Evolutionary conservation across 495 filamentous ascomycete genomes (phyloP), one percentile per base, ranked within the genome.

Genomic region (Talaromyces ruber): DNA sequence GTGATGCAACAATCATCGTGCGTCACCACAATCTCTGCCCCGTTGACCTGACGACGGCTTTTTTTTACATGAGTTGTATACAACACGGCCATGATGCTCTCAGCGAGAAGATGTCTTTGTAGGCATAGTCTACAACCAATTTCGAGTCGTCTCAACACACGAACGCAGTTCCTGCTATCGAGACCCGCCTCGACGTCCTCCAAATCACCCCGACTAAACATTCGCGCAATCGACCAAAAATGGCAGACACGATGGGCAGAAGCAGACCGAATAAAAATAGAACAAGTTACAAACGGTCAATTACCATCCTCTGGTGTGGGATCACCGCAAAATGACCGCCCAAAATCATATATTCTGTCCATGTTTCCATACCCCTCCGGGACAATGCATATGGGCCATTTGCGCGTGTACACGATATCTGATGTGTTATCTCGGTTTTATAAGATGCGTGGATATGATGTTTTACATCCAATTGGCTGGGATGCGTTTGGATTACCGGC

Each of bases 341-440:
- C 79, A 16, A 86, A 84, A 65, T 87, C 83, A 66, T 96, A 93
- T 69, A 83, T 96, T 65, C 77, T 94, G 22, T 88, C 92, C 60
- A 96, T 96, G 92, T 96, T 96, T 67, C 92, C 92, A 2, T 96
- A 96, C 71, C 92, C 92, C 2, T 96, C 92, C 0, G 92, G 92
- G 8, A 86, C 86, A 28, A 81, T 96, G n/a, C 92, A 96, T 71
- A 85, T 96, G 67, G 92, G 92, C 16, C 92, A 96, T 71, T 78
- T 96, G 14, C 84, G 92, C 2, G 90, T 94, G 53, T 96, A 96
- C 77, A 93, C 92, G 18, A 93, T 96, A 62, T 89, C 91, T 39
- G 92, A 96, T 74, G 88, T 92, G 3, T 73, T 96, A 30, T 84
- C 91, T 16, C 81, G 92, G 14, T 95, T 88, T 66, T 85, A 87